Evolutionary conservation across 768 basidiomycete genomes (phyloP), one percentile per base, ranked within the genome.

Genomic region (Podaxis carcinomalis): DNA sequence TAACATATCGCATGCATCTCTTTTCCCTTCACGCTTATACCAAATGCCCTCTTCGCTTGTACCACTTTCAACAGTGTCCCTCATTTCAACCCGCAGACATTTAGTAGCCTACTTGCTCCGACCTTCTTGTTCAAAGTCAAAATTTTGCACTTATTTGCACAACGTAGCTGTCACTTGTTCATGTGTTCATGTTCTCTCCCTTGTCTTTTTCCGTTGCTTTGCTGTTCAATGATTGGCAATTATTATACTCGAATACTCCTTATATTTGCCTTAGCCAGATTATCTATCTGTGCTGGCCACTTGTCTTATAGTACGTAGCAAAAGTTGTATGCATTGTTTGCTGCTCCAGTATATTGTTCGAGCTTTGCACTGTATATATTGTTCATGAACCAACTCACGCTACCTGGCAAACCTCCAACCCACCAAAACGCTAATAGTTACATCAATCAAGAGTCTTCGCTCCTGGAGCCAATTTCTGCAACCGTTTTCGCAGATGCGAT

Each of bases 241-340:
- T 14, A 16, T 32, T 46, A 57, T 36, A 57, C 19, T 47, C 25
- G 19, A 57, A 14, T 57, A 47, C 16, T 13, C 56, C n/a, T 52
- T 46, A 53, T 46, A 44, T 46, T 53, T 53, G 27, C 42, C 39
- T 40, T 51, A 27, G 46, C 39, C 59, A 54, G 59, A 54, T 42
- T 49, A 40, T 55, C 42, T 55, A 55, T 59, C 49, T 59, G 59
- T 61, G 52, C 59, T n/a, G 23, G 52, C 36, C 35, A 55, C 47
- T 55, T 61, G 52, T 49, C 52, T 39, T 53, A 36, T 61, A 54
- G 59, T 61, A 36, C 40, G 27, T 60, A 60, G 37, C 37, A 32
- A 36, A n/a, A 35, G n/a, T 23, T 61, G 46, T 55, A 54, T 55
- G 55, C 37, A 37, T 36, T 35, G 32, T 37, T 35, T 49, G 47